Percentiles rank a stretch among this genome's conserved stretches.
phyloP scores from a whole-genome alignment of 2,329 filamentous ascomycete genomes.

The Gaeumannomyces sp. region DNA sequence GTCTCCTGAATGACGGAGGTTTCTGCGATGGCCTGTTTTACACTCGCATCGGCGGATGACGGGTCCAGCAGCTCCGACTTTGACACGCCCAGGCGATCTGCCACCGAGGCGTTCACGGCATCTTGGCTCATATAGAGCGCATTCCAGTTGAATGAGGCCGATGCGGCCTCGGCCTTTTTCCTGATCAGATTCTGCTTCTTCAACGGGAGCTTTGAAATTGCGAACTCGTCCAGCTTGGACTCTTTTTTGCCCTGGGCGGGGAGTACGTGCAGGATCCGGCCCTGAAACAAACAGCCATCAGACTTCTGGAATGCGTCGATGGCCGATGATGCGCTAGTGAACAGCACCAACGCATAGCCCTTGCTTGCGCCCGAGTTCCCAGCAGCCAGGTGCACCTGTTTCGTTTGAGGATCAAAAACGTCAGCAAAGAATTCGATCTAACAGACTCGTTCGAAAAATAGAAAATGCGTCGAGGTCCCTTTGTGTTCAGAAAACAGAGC shows the following conservation, averaged over 20 bases:
- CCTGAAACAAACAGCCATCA: slow-evolving; percentile 86
- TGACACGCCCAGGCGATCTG: slow-evolving; percentile 76
- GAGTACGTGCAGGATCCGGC: slow-evolving; percentile 83
- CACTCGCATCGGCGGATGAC: slow-evolving; percentile 88
- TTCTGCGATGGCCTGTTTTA: slow-evolving; percentile 95
- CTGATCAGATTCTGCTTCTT: slow-evolving; percentile 92
- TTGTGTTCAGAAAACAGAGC: slow-evolving; percentile 74
- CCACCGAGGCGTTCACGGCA: slow-evolving; percentile 85
- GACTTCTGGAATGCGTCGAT: slow-evolving; percentile 71
- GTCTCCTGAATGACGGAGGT: slow-evolving; percentile 89
- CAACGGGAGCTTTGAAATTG: slow-evolving; percentile 81
- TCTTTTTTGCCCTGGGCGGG: slow-evolving; percentile 78
- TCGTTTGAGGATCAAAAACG: slow-evolving; percentile 32
- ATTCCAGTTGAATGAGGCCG: slow-evolving; percentile 90
- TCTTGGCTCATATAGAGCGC: slow-evolving; percentile 99
- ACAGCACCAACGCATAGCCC: slow-evolving; percentile 86
- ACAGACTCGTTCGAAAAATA: slow-evolving; percentile 16
- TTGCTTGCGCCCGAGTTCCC: slow-evolving; percentile 70
- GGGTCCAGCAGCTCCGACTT: slow-evolving; percentile 92
- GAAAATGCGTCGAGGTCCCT: slow-evolving; percentile 14
- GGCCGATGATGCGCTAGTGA: slow-evolving; percentile 63
- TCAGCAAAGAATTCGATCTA: slow-evolving; percentile 14
- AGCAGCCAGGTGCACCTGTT: slow-evolving; percentile 78
- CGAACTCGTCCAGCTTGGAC: slow-evolving; percentile 77
- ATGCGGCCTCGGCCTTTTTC: slow-evolving; percentile 73